phyloP scores from a whole-genome alignment of 768 basidiomycete species.

The Suillus occidentalis region DNA sequence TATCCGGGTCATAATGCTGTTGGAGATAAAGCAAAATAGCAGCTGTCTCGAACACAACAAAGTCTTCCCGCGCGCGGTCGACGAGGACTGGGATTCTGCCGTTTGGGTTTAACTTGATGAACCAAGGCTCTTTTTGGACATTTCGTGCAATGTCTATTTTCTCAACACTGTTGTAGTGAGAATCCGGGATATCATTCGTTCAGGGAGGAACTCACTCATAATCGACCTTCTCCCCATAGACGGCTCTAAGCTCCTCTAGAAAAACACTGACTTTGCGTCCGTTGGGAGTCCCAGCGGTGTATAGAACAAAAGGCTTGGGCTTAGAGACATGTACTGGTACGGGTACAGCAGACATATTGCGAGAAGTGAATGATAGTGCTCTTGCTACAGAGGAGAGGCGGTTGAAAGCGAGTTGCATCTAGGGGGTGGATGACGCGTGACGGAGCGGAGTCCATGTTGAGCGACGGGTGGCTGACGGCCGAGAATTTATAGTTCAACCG shows the following conservation, averaged over 20 bases:
- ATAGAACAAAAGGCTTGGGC: slow-evolving; percentile 45
- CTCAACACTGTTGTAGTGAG: slow-evolving; percentile 6
- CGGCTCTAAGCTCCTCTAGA: slow-evolving; percentile 58
- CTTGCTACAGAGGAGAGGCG: slow-evolving; percentile 5
- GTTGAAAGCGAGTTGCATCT: slow-evolving; percentile 1
- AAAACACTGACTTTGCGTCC: slow-evolving; percentile 51
- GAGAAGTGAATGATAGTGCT: background rate
- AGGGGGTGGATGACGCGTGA: background rate
- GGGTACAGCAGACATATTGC: slow-evolving; percentile 12
- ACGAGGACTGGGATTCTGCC: slow-evolving; percentile 43
- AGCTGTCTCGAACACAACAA: slow-evolving; percentile 42
- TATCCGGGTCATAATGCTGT: slow-evolving; percentile 44
- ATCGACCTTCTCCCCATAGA: slow-evolving; percentile 33
- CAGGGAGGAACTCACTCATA: slow-evolving; percentile 32
- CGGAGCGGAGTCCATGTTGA: background rate
- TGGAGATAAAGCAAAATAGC: slow-evolving; percentile 48
- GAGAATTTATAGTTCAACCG: background rate
- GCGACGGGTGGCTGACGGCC: background rate
- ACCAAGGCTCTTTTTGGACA: slow-evolving; percentile 33
- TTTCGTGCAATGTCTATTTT: slow-evolving; percentile 24
- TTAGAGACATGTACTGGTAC: background rate
- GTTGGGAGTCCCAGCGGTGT: slow-evolving; percentile 57
- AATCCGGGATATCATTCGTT: background rate
- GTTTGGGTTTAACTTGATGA: slow-evolving; percentile 40
- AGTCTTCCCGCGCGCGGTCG: slow-evolving; percentile 26